Evolutionary conservation across 75 land plant species (phyloP), one percentile per base, ranked within the genome.

Genomic region (Larix kaempferi): DNA sequence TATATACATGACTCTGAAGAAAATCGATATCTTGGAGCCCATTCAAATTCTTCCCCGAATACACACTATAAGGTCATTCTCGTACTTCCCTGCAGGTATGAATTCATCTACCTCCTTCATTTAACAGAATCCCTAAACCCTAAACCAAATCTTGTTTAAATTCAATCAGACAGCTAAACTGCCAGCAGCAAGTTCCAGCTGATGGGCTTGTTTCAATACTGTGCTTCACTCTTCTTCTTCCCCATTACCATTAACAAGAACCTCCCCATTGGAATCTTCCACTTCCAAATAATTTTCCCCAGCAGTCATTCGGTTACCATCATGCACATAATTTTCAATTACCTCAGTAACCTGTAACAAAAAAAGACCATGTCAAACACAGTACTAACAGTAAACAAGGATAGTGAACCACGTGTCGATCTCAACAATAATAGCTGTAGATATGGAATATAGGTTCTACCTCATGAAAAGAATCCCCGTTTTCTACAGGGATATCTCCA

Each of bases 381-480:
- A 59, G 29, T 77, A 75, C 77, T 17, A 21, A 65, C n/a, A 15
- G 13, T 35, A 33, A 61, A 21, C 10, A 75, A 49, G 76, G 78
- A 61, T 11, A 3, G 13, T 61, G 39, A 60, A 61, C 54, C 78
- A 29, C 22, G 27, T 16, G 29, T 15, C 27, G 56, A 44, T 3
- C 49, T 37, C 26, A 73, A 23, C 25, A 2, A 60, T 21, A 8
- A 60, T 5, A 5, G 23, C 64, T 23, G 13, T 61, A 61, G 25
- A 61, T 22, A 22, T 22, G 64, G 64, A 25, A 61, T 61, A 25
- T 61, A 25, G 64, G 25, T 2, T n/a, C 26, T 61, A 23, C 84
- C 80, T 79, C 81, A 74, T 79, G 59, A 44, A 73, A 73, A 78
- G 67, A 49, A 54, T 82, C 81, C 5, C 84, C 84, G 74, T 82